Conservation (phyloP, 208 protist species). For the Sergeia podlipaevii region DNA sequence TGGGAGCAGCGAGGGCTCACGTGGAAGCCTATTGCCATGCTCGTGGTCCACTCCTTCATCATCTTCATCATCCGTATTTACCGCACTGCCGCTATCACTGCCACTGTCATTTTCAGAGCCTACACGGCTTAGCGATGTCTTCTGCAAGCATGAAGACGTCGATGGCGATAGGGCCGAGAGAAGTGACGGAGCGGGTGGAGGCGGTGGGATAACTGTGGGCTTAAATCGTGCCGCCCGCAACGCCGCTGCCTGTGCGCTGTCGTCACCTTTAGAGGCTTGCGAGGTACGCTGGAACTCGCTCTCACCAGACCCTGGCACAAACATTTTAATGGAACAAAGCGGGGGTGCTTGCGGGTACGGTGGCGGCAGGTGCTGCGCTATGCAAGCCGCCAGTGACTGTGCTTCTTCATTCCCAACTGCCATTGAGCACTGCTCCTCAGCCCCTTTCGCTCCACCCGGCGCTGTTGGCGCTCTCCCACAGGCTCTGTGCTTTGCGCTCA, state of each 20-base stretch:
- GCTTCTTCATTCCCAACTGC: neutral
- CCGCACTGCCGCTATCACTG: slow-evolving; percentile 8
- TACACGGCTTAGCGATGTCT: neutral
- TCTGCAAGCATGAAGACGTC: neutral
- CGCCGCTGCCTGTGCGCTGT: slow-evolving; percentile 29
- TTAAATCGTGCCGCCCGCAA: slow-evolving; percentile 43
- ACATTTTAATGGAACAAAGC: no score
- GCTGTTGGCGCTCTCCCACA: neutral
- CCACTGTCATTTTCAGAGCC: slow-evolving; percentile 1
- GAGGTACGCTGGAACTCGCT: slow-evolving; percentile 2
- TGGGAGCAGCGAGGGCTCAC: slow-evolving; percentile 1
- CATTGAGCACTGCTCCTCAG: neutral
- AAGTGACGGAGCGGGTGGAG: neutral
- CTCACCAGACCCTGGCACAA: no score
- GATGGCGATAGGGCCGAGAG: neutral
- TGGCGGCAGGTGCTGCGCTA: neutral
- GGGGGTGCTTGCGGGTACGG: neutral
- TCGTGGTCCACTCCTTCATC: neutral
- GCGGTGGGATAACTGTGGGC: slow-evolving; percentile 37
- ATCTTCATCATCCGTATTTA: neutral
- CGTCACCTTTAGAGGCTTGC: slow-evolving; percentile 4
- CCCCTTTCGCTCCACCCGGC: neutral
- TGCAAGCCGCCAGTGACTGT: neutral
- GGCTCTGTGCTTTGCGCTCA: slow-evolving; percentile 4
- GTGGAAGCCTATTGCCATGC: no score